Base-by-base conservation (phyloP, 1,139 yeast genomes). In the Suhomyces yuchorum region DNA sequence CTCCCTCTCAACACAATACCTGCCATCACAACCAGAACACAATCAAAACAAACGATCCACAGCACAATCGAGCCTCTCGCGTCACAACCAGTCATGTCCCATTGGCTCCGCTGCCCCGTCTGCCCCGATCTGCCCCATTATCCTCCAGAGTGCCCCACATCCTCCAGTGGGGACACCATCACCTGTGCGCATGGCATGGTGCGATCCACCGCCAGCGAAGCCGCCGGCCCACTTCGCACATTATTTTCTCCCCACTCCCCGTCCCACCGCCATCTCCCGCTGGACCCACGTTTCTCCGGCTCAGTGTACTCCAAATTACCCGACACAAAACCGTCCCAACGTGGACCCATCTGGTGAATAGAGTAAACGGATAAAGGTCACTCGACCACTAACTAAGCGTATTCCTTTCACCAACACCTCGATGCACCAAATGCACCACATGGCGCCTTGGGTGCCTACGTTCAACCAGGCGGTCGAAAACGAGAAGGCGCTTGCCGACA, bases 361-460 rank as follows among this genome's bases (percentile, higher is more conserved):
- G 30, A 37, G 32, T 17, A 40, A 40, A 37, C 23, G 50, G 50
- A 37, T 33, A 40, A 41, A 32, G 44, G 50, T 47, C 50, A 40
- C 50, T 43, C 33, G 50, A 47, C 42, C 37, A 14, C 36, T 46
- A 46, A 34, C 35, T 7, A 35, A 20, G 12, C 23, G 1, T 28
- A 19, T 19, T 18, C n/a, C 12, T 12, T 28, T 20, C 20, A 12
- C 15, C 37, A 7, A 14, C 38, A 6, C 17, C 12, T 20, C 35
- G 8, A 51, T 62, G 66, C 58, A 60, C 43, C 63, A 60, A 42
- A 53, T 57, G 44, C 83, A 79, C 57, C 77, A 75, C 55, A 81
- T 82, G 84, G 90, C 87, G 34, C 84, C 87, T 9, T 85, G 91
- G 91, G 83, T 81, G 61, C 85, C 89, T 3, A 59, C 77, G 11